Percentiles rank a stretch among this genome's conserved stretches.
Evolutionary conservation across 2,329 filamentous ascomycete genomes (phyloP).

Genomic region (Parastagonospora avenae): DNA sequence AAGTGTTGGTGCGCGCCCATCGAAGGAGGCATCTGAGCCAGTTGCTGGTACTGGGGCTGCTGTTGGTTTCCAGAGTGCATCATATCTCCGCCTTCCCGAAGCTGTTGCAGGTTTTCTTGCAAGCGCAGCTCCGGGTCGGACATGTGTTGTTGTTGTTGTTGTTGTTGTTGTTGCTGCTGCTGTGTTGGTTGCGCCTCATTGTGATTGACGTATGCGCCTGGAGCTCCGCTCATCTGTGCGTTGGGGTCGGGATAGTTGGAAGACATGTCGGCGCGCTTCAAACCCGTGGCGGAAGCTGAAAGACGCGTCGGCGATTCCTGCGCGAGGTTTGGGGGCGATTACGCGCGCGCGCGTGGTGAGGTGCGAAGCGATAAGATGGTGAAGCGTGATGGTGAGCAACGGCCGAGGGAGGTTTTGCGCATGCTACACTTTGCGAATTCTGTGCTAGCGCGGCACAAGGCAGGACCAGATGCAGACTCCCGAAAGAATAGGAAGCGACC

Average conservation of each 20-base stretch:
- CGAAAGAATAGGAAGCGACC: slow-evolving; percentile 6
- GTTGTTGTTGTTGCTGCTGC: slow-evolving; percentile 38
- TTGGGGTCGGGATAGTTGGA: slow-evolving; percentile 42
- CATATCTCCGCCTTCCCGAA: slow-evolving; percentile 38
- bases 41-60: slow-evolving; percentile 34
- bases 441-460: slow-evolving; percentile 37
- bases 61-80: slow-evolving; percentile 35
- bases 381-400: slow-evolving; percentile 23
- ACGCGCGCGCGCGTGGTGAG: slow-evolving; percentile 24
- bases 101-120: slow-evolving; percentile 43
- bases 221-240: slow-evolving; percentile 38
- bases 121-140: slow-evolving; percentile 41
- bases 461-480: slow-evolving; percentile 10
- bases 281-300: slow-evolving; percentile 10
- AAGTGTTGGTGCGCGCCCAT: slow-evolving; percentile 43
- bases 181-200: slow-evolving; percentile 43
- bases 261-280: slow-evolving; percentile 32
- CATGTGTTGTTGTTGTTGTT: slow-evolving; percentile 37
- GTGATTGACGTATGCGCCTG: slow-evolving; percentile 43
- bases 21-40: slow-evolving; percentile 32
- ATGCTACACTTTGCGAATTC: slow-evolving; percentile 34
- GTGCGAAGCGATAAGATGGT: slow-evolving; percentile 25
- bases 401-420: slow-evolving; percentile 37
- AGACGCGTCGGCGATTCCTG: slow-evolving; percentile 13
- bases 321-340: slow-evolving; percentile 7